Percentiles rank a stretch among this genome's conserved stretches.
Evolutionary conservation across 1,284 basidiomycete species (phyloP).

Genomic region (Mycena sp.): DNA sequence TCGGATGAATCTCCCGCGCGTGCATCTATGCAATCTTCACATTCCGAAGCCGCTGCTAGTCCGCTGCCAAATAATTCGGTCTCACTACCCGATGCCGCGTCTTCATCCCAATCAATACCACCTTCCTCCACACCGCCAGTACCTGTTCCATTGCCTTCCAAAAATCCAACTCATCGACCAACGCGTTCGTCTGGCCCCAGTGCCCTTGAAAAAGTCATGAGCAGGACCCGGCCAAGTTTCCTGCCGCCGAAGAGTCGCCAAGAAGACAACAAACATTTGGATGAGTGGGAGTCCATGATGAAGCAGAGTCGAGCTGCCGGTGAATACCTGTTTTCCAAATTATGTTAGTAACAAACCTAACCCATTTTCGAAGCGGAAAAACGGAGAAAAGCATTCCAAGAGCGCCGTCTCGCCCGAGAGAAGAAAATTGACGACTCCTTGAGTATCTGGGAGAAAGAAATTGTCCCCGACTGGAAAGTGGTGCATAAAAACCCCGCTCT

Average conservation of each 20-base stretch:
- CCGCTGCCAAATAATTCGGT: conserved; percentile 17
- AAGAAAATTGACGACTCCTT: conserved; percentile 76
- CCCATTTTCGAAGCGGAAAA: conserved; percentile 68
- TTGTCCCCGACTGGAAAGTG: conserved; percentile 86
- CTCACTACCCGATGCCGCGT: conserved; percentile 29
- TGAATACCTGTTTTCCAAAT: conserved; percentile 49
- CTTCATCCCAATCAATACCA: conserved; percentile 33
- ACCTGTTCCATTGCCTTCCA: conserved; percentile 29
- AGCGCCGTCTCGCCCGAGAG: conserved; percentile 76
- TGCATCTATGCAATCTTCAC: conserved; percentile 26
- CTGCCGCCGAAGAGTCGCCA: conserved; percentile 86
- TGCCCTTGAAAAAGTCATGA: conserved; percentile 78
- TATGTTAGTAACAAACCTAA: neutral
- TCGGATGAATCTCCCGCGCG: conserved; percentile 24
- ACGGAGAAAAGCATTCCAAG: conserved; percentile 69
- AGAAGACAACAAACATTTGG: conserved; percentile 88
- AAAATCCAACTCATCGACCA: conserved; percentile 52
- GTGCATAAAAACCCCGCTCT: conserved; percentile 75
- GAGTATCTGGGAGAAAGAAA: conserved; percentile 81
- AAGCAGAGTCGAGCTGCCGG: conserved; percentile 78
- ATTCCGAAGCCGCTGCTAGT: conserved; percentile 10
- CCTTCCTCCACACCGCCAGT: conserved; percentile 34
- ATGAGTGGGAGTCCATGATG: conserved; percentile 96
- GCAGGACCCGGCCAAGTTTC: conserved; percentile 83
- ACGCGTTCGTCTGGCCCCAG: conserved; percentile 73